These are phyloP conservation scores for Exophiala viscosa DNA, from an alignment of 2,329 filamentous ascomycete species.

Conservation along the genomic window DNA sequence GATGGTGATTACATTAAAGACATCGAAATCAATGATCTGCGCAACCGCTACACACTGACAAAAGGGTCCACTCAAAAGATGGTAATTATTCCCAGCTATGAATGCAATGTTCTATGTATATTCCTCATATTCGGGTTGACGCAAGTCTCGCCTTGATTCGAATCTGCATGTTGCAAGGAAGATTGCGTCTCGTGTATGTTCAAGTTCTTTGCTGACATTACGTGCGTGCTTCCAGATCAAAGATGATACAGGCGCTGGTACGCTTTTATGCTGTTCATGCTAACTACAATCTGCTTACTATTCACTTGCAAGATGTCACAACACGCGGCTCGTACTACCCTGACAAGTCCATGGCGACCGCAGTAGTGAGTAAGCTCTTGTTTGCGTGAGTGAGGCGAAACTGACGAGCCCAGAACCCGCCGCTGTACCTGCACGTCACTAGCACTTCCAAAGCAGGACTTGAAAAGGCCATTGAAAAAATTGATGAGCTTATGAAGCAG, in stretches of 20 bases:
- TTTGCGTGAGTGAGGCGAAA: slow-evolving; percentile 2
- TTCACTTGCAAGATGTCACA: slow-evolving; percentile 87
- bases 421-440: slow-evolving; percentile 90
- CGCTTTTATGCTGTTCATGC: slow-evolving; percentile 57
- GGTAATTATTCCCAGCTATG: slow-evolving; percentile 71
- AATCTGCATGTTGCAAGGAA: neutral
- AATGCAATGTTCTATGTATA: neutral
- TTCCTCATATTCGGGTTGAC: neutral
- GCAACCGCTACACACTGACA: slow-evolving; percentile 94
- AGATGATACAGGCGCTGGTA: slow-evolving; percentile 99
- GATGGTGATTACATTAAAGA: slow-evolving; percentile 98
- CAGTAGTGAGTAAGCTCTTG: slow-evolving; percentile 62
- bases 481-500: slow-evolving; percentile 93
- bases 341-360: slow-evolving; percentile 95
- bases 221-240: slow-evolving; percentile 93
- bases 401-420: slow-evolving; percentile 65
- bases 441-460: slow-evolving; percentile 90
- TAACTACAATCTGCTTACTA: slow-evolving; percentile 55
- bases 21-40: slow-evolving; percentile 96
- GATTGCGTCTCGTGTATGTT: neutral
- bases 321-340: slow-evolving; percentile 95
- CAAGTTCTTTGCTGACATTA: slow-evolving; percentile 70
- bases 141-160: neutral
- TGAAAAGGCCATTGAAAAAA: slow-evolving; percentile 79
- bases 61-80: slow-evolving; percentile 98